Conservation (phyloP, 768 basidiomycete genomes). For the Tephrocybe rancida region DNA sequence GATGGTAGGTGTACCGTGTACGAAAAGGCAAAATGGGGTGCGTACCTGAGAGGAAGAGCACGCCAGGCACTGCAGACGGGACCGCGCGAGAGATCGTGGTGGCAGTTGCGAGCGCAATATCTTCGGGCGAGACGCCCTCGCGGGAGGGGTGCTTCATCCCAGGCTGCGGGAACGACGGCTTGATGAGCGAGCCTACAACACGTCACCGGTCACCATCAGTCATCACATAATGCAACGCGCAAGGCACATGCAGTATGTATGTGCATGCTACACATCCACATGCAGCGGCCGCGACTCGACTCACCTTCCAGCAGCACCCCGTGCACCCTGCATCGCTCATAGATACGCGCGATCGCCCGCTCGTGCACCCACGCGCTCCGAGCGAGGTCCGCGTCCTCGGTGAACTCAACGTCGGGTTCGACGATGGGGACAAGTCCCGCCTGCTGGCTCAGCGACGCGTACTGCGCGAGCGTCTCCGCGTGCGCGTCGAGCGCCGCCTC, state of each 20-base stretch:
- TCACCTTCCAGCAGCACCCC: slow-evolving; percentile 55
- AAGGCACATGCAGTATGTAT: too few relatives aligned
- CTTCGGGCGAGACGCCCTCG: slow-evolving; percentile 33
- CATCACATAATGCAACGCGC: too few relatives aligned
- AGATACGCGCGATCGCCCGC: slow-evolving; percentile 46
- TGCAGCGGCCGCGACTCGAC: too few relatives aligned
- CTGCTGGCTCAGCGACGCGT: slow-evolving; percentile 52
- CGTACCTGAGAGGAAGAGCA: slow-evolving; percentile 52
- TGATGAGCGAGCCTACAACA: slow-evolving; percentile 51
- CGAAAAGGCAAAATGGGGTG: background rate
- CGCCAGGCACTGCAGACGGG: slow-evolving; percentile 47
- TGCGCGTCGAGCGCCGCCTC: slow-evolving; percentile 44
- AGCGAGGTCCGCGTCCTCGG: slow-evolving; percentile 45
- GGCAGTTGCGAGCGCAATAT: slow-evolving; percentile 48
- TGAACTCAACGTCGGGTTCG: slow-evolving; percentile 55
- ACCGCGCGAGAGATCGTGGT: slow-evolving; percentile 47
- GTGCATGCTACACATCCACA: too few relatives aligned
- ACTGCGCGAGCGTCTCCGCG: slow-evolving; percentile 49
- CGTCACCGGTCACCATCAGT: background rate
- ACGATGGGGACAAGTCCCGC: slow-evolving; percentile 55
- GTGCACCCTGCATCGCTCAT: slow-evolving; percentile 44
- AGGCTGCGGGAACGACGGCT: slow-evolving; percentile 54
- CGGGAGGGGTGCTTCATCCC: slow-evolving; percentile 44
- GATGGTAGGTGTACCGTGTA: background rate
- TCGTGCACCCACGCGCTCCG: slow-evolving; percentile 50